A percentile compares a stretch with the other conserved stretches of the same genome.
phyloP scores from a whole-genome alignment of 495 filamentous ascomycete species.

The Thermothielavioides terrestris region DNA sequence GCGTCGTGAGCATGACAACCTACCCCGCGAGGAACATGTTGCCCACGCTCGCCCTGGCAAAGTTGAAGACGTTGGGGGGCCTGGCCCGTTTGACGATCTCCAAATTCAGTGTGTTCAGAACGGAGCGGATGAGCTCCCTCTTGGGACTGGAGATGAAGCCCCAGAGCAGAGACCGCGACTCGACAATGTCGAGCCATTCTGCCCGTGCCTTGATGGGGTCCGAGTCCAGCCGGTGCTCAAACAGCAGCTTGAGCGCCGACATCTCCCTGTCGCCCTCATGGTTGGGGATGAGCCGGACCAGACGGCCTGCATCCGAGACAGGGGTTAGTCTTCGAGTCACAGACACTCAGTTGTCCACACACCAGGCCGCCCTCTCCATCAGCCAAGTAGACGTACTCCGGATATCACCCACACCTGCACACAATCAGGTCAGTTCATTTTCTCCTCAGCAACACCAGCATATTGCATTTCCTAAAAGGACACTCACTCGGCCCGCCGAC shows the following conservation, averaged over 20 bases:
- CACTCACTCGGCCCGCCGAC: slow-evolving; percentile 68
- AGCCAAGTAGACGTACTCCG: slow-evolving; percentile 53
- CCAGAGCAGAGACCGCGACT: slow-evolving; percentile 71
- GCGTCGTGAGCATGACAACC: not conserved
- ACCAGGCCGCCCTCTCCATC: too few species aligned
- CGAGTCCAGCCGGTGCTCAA: slow-evolving; percentile 73
- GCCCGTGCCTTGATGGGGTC: slow-evolving; percentile 43
- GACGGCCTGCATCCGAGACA: slow-evolving; percentile 32
- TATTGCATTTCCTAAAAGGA: slow-evolving; percentile 1
- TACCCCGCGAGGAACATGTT: slow-evolving; percentile 81
- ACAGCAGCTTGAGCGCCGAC: slow-evolving; percentile 64
- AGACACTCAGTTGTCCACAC: too few species aligned
- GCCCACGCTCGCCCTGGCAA: slow-evolving; percentile 79
- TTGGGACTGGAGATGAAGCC: slow-evolving; percentile 67
- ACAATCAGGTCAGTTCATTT: not conserved
- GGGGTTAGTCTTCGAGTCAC: slow-evolving; percentile 3
- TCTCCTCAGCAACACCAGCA: not conserved
- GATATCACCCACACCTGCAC: slow-evolving; percentile 73
- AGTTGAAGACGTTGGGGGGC: slow-evolving; percentile 74
- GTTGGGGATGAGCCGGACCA: slow-evolving; percentile 81
- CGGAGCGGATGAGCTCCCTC: slow-evolving; percentile 82
- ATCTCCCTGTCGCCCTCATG: slow-evolving; percentile 51
- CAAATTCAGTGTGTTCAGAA: slow-evolving; percentile 78
- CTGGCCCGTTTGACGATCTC: slow-evolving; percentile 84
- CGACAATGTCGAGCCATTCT: slow-evolving; percentile 88